Percentiles rank a stretch among this genome's conserved stretches.
These are phyloP conservation scores for Citrus australasica DNA, from an alignment of 345 rosid species.

Conservation along the genomic window DNA sequence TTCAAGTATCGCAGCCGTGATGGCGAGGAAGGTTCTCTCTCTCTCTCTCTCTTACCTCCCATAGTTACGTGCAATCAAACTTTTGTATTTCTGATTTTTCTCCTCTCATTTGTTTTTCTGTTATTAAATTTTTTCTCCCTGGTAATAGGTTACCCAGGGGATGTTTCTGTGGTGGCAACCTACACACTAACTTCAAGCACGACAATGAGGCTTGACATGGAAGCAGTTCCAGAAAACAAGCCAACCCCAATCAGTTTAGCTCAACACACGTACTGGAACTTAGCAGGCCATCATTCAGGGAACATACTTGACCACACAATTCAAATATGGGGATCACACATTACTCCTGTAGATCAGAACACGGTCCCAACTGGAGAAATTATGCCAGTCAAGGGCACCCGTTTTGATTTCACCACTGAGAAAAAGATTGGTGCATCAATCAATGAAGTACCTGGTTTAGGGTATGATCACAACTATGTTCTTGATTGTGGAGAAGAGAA, in stretches of 20 bases:
- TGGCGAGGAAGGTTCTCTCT: conserved; percentile 78
- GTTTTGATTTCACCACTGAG: conserved; percentile 76
- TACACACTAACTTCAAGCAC: conserved; percentile 69
- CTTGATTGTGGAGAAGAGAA: conserved; percentile 69
- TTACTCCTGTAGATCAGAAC: conserved; percentile 81
- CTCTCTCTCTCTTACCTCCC: background rate
- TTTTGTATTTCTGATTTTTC: conserved; percentile 3
- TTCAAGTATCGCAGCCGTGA: conserved; percentile 65
- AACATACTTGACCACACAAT: conserved; percentile 62
- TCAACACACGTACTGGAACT: conserved; percentile 98
- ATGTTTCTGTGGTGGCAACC: conserved; percentile 68
- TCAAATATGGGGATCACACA: conserved; percentile 76
- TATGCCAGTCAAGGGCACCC: conserved; percentile 67
- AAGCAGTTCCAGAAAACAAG: conserved; percentile 68
- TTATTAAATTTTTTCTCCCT: background rate
- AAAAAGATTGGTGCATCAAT: conserved; percentile 63
- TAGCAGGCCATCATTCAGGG: conserved; percentile 79
- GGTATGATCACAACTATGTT: conserved; percentile 89
- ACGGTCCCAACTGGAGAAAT: conserved; percentile 85
- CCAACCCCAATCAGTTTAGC: conserved; percentile 85
- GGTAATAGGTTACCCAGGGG: conserved; percentile 77
- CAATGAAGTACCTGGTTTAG: conserved; percentile 68
- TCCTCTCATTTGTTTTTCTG: background rate
- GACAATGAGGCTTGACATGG: conserved; percentile 87
- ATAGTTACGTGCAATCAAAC: background rate